Evolutionary conservation across 805 yeast genomes (phyloP).

Genomic region (Candida argentea): DNA sequence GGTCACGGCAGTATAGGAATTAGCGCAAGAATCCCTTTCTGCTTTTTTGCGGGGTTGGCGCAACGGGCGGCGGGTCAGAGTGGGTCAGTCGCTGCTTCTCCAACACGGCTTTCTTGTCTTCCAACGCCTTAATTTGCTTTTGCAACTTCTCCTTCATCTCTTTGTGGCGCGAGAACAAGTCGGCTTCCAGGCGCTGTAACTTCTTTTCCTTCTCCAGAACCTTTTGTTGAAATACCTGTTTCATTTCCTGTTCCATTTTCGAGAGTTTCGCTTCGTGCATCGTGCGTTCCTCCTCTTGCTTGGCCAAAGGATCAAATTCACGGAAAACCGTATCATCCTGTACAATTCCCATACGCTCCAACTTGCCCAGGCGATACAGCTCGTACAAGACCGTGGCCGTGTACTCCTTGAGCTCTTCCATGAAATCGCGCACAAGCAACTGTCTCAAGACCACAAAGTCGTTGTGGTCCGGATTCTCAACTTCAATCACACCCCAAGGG

Average conservation of each 20-base stretch:
- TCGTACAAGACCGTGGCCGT: constrained; percentile 75
- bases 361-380: constrained; percentile 77
- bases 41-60: constrained; percentile 43
- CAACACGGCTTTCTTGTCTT: constrained; percentile 79
- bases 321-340: constrained; percentile 91
- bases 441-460: constrained; percentile 87
- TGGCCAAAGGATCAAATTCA: constrained; percentile 86
- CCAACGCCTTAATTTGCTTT: constrained; percentile 80
- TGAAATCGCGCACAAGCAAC: constrained; percentile 75
- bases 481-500: constrained; percentile 97
- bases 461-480: constrained; percentile 88
- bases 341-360: constrained; percentile 71
- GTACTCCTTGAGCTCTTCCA: constrained; percentile 88
- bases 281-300: constrained; percentile 88
- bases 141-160: constrained; percentile 93
- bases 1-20: too few relatives aligned
- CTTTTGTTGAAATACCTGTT: constrained; percentile 90
- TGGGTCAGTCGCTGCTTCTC: constrained; percentile 50
- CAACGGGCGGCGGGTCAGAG: constrained; percentile 37
- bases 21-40: constrained; percentile 77
- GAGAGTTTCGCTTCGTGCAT: constrained; percentile 90
- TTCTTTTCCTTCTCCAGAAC: constrained; percentile 95
- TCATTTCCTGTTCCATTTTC: constrained; percentile 94
- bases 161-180: constrained; percentile 87
- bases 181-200: constrained; percentile 93